phyloP scores from a whole-genome alignment of 169 alveolate genomes.

The Babesia caballi region DNA sequence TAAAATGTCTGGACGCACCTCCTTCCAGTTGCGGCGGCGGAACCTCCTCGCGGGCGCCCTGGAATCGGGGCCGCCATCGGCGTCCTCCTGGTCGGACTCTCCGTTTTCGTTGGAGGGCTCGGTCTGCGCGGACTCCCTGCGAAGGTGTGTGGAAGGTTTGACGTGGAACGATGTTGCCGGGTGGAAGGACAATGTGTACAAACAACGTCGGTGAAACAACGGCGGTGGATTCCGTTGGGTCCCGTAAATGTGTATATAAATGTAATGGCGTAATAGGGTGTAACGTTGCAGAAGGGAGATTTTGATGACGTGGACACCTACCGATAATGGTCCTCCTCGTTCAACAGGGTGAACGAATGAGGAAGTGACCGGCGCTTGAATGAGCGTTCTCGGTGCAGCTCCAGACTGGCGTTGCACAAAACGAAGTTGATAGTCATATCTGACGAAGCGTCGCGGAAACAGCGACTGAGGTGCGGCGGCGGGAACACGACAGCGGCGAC shows the following conservation, averaged over 20 bases:
- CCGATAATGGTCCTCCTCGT: constrained; percentile 36
- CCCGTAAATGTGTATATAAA: too few species aligned
- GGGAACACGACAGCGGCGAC: background rate
- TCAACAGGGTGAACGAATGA: constrained; percentile 26
- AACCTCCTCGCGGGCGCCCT: background rate
- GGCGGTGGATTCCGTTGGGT: too few species aligned
- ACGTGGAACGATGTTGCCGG: too few species aligned
- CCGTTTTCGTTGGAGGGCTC: background rate
- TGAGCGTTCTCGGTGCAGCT: constrained; percentile 16
- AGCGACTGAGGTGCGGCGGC: background rate
- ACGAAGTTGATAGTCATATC: constrained; percentile 46
- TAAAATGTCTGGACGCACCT: constrained; percentile 59
- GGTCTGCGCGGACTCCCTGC: background rate
- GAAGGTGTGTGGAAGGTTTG: background rate
- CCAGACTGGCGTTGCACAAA: constrained; percentile 53
- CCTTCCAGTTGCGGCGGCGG: constrained; percentile 45
- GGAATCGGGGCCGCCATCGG: background rate
- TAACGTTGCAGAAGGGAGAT: background rate
- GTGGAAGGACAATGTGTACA: background rate
- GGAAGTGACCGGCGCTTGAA: constrained; percentile 27
- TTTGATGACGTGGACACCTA: constrained; percentile 5
- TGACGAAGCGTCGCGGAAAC: background rate
- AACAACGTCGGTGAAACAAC: too few species aligned
- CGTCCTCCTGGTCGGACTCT: background rate
- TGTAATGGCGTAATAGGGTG: too few species aligned